Conservation (phyloP, 2,329 filamentous ascomycete species). For the Pyrenophora teres region DNA sequence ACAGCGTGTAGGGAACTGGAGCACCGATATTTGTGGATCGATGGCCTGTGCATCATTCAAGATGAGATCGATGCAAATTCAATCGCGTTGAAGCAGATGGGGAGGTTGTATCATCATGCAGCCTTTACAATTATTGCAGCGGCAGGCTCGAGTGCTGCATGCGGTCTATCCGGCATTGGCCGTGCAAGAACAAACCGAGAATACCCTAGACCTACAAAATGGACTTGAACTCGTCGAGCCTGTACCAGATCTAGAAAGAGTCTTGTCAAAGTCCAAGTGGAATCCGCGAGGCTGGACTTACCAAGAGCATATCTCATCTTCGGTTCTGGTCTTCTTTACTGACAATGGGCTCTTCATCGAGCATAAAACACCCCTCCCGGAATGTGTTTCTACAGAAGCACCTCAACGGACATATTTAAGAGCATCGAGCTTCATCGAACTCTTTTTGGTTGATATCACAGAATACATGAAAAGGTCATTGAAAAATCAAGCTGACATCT, state of each 20-base stretch:
- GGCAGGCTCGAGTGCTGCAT: neutral
- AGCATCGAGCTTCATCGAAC: too few relatives aligned
- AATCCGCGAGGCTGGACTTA: conserved; percentile 8
- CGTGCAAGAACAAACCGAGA: neutral
- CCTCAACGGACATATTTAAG: too few relatives aligned
- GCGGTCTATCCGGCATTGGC: conserved; percentile 8
- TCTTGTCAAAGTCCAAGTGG: neutral
- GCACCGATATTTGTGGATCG: conserved; percentile 8
- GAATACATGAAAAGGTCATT: too few relatives aligned
- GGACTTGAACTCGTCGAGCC: neutral
- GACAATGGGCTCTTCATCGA: neutral
- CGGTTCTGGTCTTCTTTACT: conserved; percentile 10
- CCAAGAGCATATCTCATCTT: conserved; percentile 9
- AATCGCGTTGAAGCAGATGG: conserved; percentile 12
- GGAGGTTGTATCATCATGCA: conserved; percentile 8
- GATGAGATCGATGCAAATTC: neutral
- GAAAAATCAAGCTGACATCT: too few relatives aligned
- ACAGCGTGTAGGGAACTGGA: neutral
- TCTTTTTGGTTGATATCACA: too few relatives aligned
- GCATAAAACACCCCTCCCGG: neutral
- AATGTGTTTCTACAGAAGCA: too few relatives aligned
- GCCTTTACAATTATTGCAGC: conserved; percentile 7
- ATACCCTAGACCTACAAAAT: neutral
- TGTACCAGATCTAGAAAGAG: neutral
- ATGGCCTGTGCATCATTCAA: conserved; percentile 11